Conservation (phyloP, 2,329 filamentous ascomycete species). For the Raffaelea albimanens region DNA sequence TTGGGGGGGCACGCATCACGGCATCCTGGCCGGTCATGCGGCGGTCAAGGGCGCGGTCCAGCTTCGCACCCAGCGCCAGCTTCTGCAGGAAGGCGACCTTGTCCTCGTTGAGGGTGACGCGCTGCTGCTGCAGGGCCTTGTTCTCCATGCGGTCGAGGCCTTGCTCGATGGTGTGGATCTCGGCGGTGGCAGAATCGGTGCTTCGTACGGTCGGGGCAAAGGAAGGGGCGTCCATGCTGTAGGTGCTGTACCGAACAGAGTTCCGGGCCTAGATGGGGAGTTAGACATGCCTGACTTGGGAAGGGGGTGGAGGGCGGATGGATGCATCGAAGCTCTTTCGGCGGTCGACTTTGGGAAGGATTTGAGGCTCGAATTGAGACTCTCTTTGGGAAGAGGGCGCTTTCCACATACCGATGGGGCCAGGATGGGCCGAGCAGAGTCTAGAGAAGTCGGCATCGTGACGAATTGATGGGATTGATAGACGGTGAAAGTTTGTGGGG, state of each 20-base stretch:
- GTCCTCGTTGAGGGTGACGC: slow-evolving; percentile 67
- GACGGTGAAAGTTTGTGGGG: too few species aligned
- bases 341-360: too few species aligned
- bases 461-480: not conserved
- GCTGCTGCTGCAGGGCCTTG: slow-evolving; percentile 72
- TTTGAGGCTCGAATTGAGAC: too few species aligned
- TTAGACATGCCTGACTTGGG: not conserved
- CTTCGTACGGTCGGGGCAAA: slow-evolving; percentile 48
- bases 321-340: too few species aligned
- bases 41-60: slow-evolving; percentile 76
- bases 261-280: slow-evolving; percentile 30
- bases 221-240: slow-evolving; percentile 47
- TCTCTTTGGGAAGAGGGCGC: too few species aligned
- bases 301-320: too few species aligned
- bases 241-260: slow-evolving; percentile 50
- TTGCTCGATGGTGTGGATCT: slow-evolving; percentile 62
- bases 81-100: slow-evolving; percentile 78
- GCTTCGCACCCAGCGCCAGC: slow-evolving; percentile 79
- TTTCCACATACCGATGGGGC: slow-evolving; percentile 48
- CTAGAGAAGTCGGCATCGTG: slow-evolving; percentile 47
- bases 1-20: slow-evolving; percentile 55
- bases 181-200: slow-evolving; percentile 44
- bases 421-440: slow-evolving; percentile 54
- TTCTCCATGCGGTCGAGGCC: slow-evolving; percentile 84
- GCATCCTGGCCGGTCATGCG: slow-evolving; percentile 87